phyloP scores from a whole-genome alignment of 352 stramenopile species.

The Pythium pectinolyticum region DNA sequence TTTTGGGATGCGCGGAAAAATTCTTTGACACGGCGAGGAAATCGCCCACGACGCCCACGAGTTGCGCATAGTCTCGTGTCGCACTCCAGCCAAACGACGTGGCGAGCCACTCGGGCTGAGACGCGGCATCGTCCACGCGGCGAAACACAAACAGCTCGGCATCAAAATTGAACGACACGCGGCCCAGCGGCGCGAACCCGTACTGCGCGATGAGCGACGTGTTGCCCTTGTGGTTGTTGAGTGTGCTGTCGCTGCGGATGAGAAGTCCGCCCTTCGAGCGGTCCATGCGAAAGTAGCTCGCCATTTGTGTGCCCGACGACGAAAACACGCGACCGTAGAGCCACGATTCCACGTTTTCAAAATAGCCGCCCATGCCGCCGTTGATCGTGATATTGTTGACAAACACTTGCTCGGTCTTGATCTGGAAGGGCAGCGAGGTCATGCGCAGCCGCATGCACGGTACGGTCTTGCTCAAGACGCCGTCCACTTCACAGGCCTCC shows the following conservation, averaged over 20 bases:
- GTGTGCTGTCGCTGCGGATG: conserved; percentile 58
- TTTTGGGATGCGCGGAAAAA: conserved; percentile 59
- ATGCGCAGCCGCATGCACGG: conserved; percentile 77
- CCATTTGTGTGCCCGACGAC: conserved; percentile 56
- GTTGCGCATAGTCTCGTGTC: conserved; percentile 67
- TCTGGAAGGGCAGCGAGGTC: conserved; percentile 73
- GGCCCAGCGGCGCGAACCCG: conserved; percentile 57
- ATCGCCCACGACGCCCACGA: conserved; percentile 56
- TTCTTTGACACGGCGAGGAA: conserved; percentile 64
- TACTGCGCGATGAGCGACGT: conserved; percentile 43
- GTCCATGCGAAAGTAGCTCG: conserved; percentile 82
- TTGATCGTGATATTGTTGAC: conserved; percentile 46
- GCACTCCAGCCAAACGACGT: conserved; percentile 54
- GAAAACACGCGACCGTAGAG: conserved; percentile 72
- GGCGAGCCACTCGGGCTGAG: conserved; percentile 67
- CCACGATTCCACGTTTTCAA: conserved; percentile 51
- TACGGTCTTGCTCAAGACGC: conserved; percentile 20
- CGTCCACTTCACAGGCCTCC: conserved; percentile 33
- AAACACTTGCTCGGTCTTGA: conserved; percentile 66
- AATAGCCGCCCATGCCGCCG: conserved; percentile 77
- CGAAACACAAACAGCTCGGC: conserved; percentile 78
- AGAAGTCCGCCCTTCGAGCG: conserved; percentile 62
- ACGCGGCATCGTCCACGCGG: conserved; percentile 49
- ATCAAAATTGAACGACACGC: conserved; percentile 76
- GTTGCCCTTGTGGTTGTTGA: conserved; percentile 83